Evolutionary conservation across 2,329 filamentous ascomycete genomes (phyloP).

Genomic region (Fusarium heterosporum): DNA sequence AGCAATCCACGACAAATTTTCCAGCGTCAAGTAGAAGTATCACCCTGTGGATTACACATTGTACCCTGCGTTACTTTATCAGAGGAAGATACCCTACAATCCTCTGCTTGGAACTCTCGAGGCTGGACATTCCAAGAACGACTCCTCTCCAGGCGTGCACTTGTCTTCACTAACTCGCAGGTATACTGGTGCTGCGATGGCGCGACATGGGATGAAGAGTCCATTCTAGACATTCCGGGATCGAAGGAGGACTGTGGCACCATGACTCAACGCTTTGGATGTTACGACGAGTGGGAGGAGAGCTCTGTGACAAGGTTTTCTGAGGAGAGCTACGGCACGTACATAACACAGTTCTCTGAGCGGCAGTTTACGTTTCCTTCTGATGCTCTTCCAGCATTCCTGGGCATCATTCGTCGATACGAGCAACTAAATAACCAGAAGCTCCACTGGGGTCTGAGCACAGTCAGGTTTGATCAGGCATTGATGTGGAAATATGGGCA

Average conservation of each 20-base stretch:
- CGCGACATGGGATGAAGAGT: slow-evolving; percentile 30
- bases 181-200: slow-evolving; percentile 24
- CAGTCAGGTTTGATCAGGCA: slow-evolving; percentile 1
- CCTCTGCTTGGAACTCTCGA: slow-evolving; percentile 1
- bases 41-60: slow-evolving; percentile 1
- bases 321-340: background rate
- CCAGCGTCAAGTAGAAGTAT: background rate
- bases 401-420: slow-evolving; percentile 20
- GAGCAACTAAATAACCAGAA: slow-evolving; percentile 26
- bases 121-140: background rate
- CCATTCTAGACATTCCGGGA: slow-evolving; percentile 8
- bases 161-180: slow-evolving; percentile 21
- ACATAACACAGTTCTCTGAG: slow-evolving; percentile 17
- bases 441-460: slow-evolving; percentile 17
- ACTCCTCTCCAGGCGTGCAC: slow-evolving; percentile 6
- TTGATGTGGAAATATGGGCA: slow-evolving; percentile 9
- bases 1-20: background rate
- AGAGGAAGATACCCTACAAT: background rate
- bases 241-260: background rate
- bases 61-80: background rate
- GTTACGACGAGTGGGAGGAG: slow-evolving; percentile 27
- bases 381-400: slow-evolving; percentile 16
- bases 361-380: slow-evolving; percentile 18
- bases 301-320: slow-evolving; percentile 6
- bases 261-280: background rate